Conservation (phyloP, 192 early-diverging fungal genomes). For the Coemansia sp. region DNA sequence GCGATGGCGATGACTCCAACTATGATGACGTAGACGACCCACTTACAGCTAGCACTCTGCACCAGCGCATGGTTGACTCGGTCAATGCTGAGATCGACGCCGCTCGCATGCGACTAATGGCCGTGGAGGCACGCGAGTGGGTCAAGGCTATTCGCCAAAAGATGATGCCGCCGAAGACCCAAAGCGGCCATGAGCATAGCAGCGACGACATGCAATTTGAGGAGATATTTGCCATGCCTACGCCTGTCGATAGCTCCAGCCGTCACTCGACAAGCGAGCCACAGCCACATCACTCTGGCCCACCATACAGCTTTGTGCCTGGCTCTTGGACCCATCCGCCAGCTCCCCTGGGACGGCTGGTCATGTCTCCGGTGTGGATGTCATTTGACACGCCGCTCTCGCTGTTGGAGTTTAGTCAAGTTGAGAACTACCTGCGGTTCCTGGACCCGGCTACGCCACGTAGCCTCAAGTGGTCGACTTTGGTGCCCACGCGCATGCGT, state of each 20-base stretch:
- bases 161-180: slow-evolving; percentile 40
- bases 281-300: slow-evolving; percentile 30
- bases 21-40: slow-evolving; percentile 21
- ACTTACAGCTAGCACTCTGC: slow-evolving; percentile 8
- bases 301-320: slow-evolving; percentile 48
- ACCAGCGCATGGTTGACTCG: slow-evolving; percentile 26
- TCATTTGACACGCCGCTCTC: slow-evolving; percentile 51
- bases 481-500: slow-evolving; percentile 53
- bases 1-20: slow-evolving; percentile 22
- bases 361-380: slow-evolving; percentile 50
- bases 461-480: slow-evolving; percentile 49
- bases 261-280: not conserved
- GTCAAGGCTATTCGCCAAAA: slow-evolving; percentile 46
- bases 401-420: slow-evolving; percentile 48
- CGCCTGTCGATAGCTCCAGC: slow-evolving; percentile 5
- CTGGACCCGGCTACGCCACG: slow-evolving; percentile 56
- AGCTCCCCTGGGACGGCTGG: slow-evolving; percentile 42
- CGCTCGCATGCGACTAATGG: slow-evolving; percentile 40
- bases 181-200: not conserved
- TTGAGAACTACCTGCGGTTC: slow-evolving; percentile 54
- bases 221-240: slow-evolving; percentile 47
- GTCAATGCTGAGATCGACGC: slow-evolving; percentile 44
- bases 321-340: slow-evolving; percentile 55
- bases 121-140: slow-evolving; percentile 52
- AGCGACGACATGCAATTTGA: slow-evolving; percentile 36